These are phyloP conservation scores for Syncephalastrum sp. DNA, from an alignment of 371 early-diverging fungal genomes.

Conservation along the genomic window DNA sequence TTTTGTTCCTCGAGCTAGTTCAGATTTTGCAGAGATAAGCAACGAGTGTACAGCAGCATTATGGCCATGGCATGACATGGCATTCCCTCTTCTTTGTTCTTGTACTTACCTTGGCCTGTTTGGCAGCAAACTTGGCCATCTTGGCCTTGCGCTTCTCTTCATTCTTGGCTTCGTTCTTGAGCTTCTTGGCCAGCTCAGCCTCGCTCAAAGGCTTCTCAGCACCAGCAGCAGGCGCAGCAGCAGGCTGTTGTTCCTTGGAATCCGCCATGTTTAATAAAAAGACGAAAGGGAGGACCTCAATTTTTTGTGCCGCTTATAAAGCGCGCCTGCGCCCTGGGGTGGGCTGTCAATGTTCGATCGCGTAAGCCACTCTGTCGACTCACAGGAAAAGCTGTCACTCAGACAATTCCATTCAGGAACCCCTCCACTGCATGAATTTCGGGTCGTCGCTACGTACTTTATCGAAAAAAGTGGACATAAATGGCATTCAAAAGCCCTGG, in stretches of 20 bases:
- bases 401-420: too few species aligned
- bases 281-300: too few species aligned
- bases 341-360: too few species aligned
- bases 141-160: constrained; percentile 92
- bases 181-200: constrained; percentile 45
- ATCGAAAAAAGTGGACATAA: too few species aligned
- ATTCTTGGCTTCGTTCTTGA: constrained; percentile 81
- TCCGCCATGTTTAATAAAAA: constrained; percentile 10
- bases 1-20: constrained; percentile 52
- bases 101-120: constrained; percentile 65
- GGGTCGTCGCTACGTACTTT: too few species aligned
- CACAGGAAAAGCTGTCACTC: too few species aligned
- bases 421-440: too few species aligned
- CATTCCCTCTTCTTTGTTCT: constrained; percentile 1
- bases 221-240: constrained; percentile 32
- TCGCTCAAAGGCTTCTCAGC: constrained; percentile 7
- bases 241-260: constrained; percentile 29
- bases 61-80: neutral
- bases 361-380: too few species aligned
- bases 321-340: too few species aligned
- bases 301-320: too few species aligned
- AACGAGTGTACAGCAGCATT: too few species aligned
- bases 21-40: neutral
- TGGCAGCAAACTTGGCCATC: constrained; percentile 91
- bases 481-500: too few species aligned